Evolutionary conservation across 1,139 yeast genomes (phyloP), one percentile per base, ranked within the genome.

Genomic region (Pichia sp.): DNA sequence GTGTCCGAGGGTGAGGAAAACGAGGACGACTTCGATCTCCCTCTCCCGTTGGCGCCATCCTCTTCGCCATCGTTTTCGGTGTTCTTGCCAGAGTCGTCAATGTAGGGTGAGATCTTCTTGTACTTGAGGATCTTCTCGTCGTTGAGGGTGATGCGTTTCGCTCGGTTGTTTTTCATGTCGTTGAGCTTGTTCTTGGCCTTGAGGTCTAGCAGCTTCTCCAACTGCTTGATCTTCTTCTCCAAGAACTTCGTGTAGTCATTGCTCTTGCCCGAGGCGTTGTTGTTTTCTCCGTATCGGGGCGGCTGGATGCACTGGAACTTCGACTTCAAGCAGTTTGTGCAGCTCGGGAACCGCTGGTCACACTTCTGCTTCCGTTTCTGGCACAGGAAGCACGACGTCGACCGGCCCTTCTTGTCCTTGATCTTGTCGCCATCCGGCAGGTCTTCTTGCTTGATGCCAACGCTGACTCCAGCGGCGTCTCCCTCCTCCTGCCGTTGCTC

Each of bases 321-420:
- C 0, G 86, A 83, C 61, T 80, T 80, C 52, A 81, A 67, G 67
- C 87, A 82, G 45, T 82, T 81, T 8, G 86, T 79, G 62, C 87
- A 82, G 46, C 80, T 73, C 2, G 87, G 87, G 8, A 77, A 65
- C 54, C 83, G 71, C 57, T 81, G 86, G 61, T 82, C 86, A 67
- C 87, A 82, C 61, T 79, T 75, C 61, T 79, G 82, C 61, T 79
- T 79, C 48, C 83, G 65, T 61, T 77, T 75, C 58, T 79, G 81
- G 56, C 84, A 79, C 20, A 79, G 64, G 44, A 75, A 65, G 62
- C 84, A 79, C 1, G 81, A 76, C 12, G 80, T 76, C 10, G 81
- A 78, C 52, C 83, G 71, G 6, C 80, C 77, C 61, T 76, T 55
- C 30, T 53, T 77, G 44, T 63, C 66, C 16, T 16, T 10, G 40